Conservation (phyloP, 2,329 filamentous ascomycete species). For the Talaromyces sp. region DNA sequence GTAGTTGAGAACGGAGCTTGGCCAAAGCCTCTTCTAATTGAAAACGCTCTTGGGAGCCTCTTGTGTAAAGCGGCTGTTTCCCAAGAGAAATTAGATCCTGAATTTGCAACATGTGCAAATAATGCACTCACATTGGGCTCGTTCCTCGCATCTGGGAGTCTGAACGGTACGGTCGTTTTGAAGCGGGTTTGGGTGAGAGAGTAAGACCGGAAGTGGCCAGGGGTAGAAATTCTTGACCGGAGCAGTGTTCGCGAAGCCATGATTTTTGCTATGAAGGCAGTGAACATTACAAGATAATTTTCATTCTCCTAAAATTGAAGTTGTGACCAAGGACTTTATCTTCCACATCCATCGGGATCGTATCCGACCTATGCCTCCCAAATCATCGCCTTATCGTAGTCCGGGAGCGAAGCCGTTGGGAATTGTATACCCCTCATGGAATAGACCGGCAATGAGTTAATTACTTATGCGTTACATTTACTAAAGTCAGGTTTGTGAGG, state of each 20-base stretch:
- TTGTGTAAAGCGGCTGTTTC: background rate
- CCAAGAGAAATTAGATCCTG: background rate
- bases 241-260: background rate
- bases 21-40: background rate
- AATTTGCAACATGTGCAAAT: background rate
- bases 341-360: background rate
- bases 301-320: background rate
- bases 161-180: slow-evolving; percentile 24
- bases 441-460: background rate
- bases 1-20: background rate
- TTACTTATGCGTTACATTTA: background rate
- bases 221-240: background rate
- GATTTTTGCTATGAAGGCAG: background rate
- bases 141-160: slow-evolving; percentile 25
- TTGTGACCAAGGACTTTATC: background rate
- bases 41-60: background rate
- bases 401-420: background rate
- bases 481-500: background rate
- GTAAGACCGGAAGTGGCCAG: background rate
- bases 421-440: background rate
- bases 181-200: slow-evolving; percentile 14
- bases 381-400: background rate
- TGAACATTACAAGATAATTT: background rate
- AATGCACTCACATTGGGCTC: slow-evolving; percentile 23
- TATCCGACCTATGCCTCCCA: background rate